Evolutionary conservation across 345 rosid genomes (phyloP).

Genomic region (Eutrema yunnanense): DNA sequence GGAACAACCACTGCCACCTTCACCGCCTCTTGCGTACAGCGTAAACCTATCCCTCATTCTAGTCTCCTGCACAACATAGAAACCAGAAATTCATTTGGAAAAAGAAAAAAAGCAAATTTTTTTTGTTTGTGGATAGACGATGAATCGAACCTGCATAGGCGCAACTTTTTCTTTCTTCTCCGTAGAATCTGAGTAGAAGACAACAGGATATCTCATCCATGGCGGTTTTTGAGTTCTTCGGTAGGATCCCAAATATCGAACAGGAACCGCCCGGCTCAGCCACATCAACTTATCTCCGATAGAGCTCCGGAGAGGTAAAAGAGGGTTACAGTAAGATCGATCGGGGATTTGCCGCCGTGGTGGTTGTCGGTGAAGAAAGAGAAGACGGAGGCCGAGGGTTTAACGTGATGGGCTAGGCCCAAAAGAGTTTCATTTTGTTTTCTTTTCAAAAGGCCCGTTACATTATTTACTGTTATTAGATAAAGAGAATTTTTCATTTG

Average conservation of each 20-base stretch:
- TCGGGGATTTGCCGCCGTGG: conserved; percentile 3
- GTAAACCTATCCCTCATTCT: conserved; percentile 48
- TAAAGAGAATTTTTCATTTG: too few relatives aligned
- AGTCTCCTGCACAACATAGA: conserved; percentile 26
- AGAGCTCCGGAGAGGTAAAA: not conserved
- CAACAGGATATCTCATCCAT: conserved; percentile 17
- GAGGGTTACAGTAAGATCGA: not conserved
- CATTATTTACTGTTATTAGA: too few relatives aligned
- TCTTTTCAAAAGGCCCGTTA: too few relatives aligned
- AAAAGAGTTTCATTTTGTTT: not conserved
- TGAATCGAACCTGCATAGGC: conserved; percentile 37
- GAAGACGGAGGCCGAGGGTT: conserved; percentile 6
- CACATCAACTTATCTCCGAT: conserved; percentile 8
- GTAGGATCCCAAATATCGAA: conserved; percentile 12
- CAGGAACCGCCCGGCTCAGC: conserved; percentile 16
- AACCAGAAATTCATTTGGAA: not conserved
- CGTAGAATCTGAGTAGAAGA: conserved; percentile 27
- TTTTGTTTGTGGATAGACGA: not conserved
- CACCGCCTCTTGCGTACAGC: conserved; percentile 34
- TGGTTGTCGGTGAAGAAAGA: conserved; percentile 13
- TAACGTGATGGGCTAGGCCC: conserved; percentile 11
- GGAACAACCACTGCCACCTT: conserved; percentile 35
- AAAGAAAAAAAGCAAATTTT: not conserved
- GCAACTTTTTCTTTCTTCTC: conserved; percentile 49
- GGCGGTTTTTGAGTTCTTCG: conserved; percentile 14